Evolutionary conservation across 345 rosid genomes (phyloP), one percentile per base, ranked within the genome.

Genomic region (Populus nigra): DNA sequence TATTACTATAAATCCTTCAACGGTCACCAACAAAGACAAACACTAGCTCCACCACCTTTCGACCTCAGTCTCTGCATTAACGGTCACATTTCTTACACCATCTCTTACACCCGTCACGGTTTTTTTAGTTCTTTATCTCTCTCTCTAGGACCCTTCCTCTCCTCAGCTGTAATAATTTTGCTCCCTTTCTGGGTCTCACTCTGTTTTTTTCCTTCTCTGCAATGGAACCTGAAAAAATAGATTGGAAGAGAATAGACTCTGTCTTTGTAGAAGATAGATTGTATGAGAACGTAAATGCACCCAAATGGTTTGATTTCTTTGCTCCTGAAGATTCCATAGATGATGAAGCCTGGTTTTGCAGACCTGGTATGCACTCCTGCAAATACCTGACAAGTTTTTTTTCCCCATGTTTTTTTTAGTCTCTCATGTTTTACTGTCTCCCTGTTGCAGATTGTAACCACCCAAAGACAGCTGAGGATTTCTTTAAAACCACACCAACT

Each of bases 191-290:
- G 33, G 71, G 33, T 35, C 39, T 17, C 41, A 7, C 68, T 77
- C 2, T 43, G 11, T 43, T 43, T 43, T 11, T 11, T 3, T 38
- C 61, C 65, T 63, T 63, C 31, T 50, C 73, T 43, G 9, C 55
- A 29, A 91, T 95, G 99, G 97, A 95, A 75, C 92, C 97, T 29
- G 99, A 97, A 2, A 89, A 91, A 61, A 96, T 96, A 67, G 99
- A 96, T 49, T 96, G 99, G 99, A 92, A 88, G 77, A 88, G 85
- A 75, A 73, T 93, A 33, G 93, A 93, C 18, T 96, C 93, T 35
- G 86, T 88, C 68, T 96, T 87, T 81, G 90, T 84, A 0, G 94
- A 91, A 81, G 98, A 93, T 69, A 78, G 73, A 7, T 80, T 88
- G 38, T 96, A 96, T 73, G 99, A 96, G 87, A 89, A 88, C 86